Conservation (phyloP, 2,329 filamentous ascomycete genomes). For the Aphanocladium album region DNA sequence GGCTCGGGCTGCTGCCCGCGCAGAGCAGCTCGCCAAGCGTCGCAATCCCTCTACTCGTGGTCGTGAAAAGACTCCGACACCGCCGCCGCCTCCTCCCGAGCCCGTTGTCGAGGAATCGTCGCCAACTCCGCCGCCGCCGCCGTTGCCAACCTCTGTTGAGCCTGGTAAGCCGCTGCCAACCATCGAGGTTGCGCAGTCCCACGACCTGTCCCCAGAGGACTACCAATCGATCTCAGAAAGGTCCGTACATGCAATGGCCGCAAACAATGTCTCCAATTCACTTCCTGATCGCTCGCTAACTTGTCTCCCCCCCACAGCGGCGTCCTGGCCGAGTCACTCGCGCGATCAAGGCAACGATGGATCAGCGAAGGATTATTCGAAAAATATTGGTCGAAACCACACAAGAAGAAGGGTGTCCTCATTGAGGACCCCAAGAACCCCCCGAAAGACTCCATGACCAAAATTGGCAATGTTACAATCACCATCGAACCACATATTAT, state of each 20-base stretch:
- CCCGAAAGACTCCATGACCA: constrained; percentile 65
- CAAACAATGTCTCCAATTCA: neutral
- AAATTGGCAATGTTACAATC: constrained; percentile 67
- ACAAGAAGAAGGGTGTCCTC: constrained; percentile 60
- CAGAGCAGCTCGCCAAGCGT: constrained; percentile 56
- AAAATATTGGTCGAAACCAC: constrained; percentile 71
- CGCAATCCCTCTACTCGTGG: constrained; percentile 53
- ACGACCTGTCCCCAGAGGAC: constrained; percentile 57
- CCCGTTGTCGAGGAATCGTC: constrained; percentile 29
- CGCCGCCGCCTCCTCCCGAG: constrained; percentile 33
- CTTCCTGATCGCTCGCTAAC: constrained; percentile 6
- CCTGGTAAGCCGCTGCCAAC: constrained; percentile 67
- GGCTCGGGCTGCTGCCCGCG: constrained; percentile 55
- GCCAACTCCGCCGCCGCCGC: constrained; percentile 29
- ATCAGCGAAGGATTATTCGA: constrained; percentile 67
- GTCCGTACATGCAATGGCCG: constrained; percentile 34
- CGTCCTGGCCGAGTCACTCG: constrained; percentile 67
- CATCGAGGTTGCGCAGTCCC: constrained; percentile 60
- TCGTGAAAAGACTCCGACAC: constrained; percentile 43
- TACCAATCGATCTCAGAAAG: constrained; percentile 72
- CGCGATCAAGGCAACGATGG: constrained; percentile 70
- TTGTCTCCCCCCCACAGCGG: constrained; percentile 45
- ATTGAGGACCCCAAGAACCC: constrained; percentile 63
- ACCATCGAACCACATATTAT: constrained; percentile 76
- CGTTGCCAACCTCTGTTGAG: constrained; percentile 58